These are phyloP conservation scores for Allodekkera sacchari DNA, from an alignment of 805 yeast species.

Conservation along the genomic window DNA sequence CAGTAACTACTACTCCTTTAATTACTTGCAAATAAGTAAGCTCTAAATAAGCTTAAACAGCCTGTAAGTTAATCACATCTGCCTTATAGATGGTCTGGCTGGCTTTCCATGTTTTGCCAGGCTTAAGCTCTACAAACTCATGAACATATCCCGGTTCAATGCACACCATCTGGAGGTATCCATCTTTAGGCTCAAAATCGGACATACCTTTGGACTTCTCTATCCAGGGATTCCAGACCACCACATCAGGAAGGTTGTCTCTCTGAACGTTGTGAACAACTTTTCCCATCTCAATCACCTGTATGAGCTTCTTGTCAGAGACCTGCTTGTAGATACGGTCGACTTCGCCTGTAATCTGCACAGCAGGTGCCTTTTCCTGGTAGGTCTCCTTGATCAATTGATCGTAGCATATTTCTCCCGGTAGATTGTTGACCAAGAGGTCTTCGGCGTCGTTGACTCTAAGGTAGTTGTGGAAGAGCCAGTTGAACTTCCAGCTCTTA, in stretches of 20 bases:
- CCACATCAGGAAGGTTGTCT: constrained; percentile 51
- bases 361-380: constrained; percentile 66
- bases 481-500: constrained; percentile 72
- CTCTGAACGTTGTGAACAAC: constrained; percentile 64
- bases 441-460: constrained; percentile 70
- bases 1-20: not conserved
- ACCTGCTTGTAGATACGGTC: constrained; percentile 77
- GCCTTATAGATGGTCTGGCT: constrained; percentile 49
- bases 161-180: constrained; percentile 84
- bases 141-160: constrained; percentile 89
- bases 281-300: constrained; percentile 62
- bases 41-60: too few species aligned
- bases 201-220: constrained; percentile 74
- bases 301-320: constrained; percentile 44
- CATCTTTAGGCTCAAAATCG: constrained; percentile 82
- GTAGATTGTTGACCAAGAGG: constrained; percentile 66
- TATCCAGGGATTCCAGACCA: constrained; percentile 98
- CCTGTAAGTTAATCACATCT: not conserved
- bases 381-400: constrained; percentile 60
- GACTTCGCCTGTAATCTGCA: constrained; percentile 66
- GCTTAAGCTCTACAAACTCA: constrained; percentile 50
- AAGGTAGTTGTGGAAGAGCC: constrained; percentile 91
- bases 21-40: too few species aligned
- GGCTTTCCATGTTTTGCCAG: constrained; percentile 75
- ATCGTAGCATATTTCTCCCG: constrained; percentile 66